Evolutionary conservation across 192 early-diverging fungal species (phyloP), one percentile per base, ranked within the genome.

Genomic region (Dissophora globulifera): DNA sequence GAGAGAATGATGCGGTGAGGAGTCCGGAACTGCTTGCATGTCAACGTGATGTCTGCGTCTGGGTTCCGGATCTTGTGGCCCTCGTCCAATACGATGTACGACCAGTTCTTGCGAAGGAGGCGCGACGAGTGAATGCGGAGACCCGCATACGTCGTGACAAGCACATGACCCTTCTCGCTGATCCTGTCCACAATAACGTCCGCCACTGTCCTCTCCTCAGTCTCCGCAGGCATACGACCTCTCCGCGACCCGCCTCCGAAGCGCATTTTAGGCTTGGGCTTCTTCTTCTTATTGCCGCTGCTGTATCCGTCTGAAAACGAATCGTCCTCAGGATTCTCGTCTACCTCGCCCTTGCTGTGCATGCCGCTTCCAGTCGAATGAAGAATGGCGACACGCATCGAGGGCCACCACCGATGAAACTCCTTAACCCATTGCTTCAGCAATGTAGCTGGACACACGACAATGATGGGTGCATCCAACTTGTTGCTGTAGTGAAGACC

Each of bases 61-160:
- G 95, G 96, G 60, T 98, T 98, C 35, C 95, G 84, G 33, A 98
- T 96, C 80, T 95, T 95, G 79, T 98, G 97, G 3, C 97, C 97
- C 80, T 98, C 97, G 68, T 98, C 97, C 31, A 98, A 69, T 11
- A 98, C 86, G 23, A 87, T 90, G 51, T 95, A 97, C 4, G 90
- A 89, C 95, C 95, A 98, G 32, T 84, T 76, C 41, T 88, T 83
- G 20, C 85, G 84, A n/a, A 95, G 50, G 4, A 98, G 78, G 0
- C 82, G 67, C 10, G 87, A 80, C 13, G 84, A 71, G 67, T 97
- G 92, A 0, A 92, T 85, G 46, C 91, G 89, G 4, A 96, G 58
- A 15, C 93, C 93, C 8, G 87, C 89, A 55, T 94, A 98, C 0
- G 97, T 96, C 2, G 94, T 97, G 27, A 98, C 72, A 6, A 98